Evolutionary conservation across 2,329 filamentous ascomycete genomes (phyloP).

Genomic region (Juglanconis sp.): DNA sequence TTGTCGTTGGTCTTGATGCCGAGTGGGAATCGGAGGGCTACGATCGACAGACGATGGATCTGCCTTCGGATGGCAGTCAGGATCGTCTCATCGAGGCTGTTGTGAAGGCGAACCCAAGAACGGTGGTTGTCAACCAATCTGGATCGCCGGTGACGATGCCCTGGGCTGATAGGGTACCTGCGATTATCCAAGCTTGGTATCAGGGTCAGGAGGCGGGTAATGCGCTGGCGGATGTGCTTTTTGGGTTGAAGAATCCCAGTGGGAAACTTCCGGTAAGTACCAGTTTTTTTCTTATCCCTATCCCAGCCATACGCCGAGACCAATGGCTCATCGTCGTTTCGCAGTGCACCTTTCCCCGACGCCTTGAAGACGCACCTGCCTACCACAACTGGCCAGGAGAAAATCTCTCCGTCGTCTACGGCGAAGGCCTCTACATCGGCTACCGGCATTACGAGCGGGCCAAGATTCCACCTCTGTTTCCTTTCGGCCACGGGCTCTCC

Average conservation of each 20-base stretch:
- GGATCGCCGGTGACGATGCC: slow-evolving; percentile 69
- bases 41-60: slow-evolving; percentile 60
- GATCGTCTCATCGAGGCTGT: slow-evolving; percentile 63
- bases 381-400: slow-evolving; percentile 73
- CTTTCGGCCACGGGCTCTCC: slow-evolving; percentile 71
- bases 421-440: slow-evolving; percentile 70
- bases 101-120: slow-evolving; percentile 59
- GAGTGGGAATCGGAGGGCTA: slow-evolving; percentile 77
- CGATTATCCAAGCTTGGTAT: slow-evolving; percentile 70
- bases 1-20: slow-evolving; percentile 67
- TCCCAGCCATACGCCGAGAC: background rate
- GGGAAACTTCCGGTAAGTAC: slow-evolving; percentile 61
- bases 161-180: slow-evolving; percentile 62
- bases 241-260: slow-evolving; percentile 61
- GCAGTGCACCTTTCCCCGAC: slow-evolving; percentile 62
- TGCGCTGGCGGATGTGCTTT: slow-evolving; percentile 63
- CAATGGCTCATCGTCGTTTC: background rate
- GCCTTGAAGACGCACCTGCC: slow-evolving; percentile 64
- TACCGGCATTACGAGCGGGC: slow-evolving; percentile 69
- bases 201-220: slow-evolving; percentile 69
- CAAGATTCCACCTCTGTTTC: slow-evolving; percentile 59
- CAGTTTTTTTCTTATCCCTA: background rate
- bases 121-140: slow-evolving; percentile 67
- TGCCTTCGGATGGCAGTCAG: slow-evolving; percentile 54
- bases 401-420: slow-evolving; percentile 65